Base-by-base conservation (phyloP, 106 monocot genomes). In the Dendrobium huoshanense region DNA sequence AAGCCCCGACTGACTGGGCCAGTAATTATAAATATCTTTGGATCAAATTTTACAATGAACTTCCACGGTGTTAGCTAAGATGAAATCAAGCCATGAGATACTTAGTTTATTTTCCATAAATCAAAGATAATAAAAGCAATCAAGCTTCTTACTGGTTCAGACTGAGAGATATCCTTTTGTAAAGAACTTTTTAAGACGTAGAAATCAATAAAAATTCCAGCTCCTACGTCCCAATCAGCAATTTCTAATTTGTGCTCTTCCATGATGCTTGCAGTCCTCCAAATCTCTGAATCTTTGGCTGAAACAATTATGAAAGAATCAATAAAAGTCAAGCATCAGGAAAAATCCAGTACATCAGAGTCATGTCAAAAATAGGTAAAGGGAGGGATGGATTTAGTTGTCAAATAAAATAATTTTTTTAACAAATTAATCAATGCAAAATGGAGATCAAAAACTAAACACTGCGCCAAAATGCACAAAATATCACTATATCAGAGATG, bases 221-320 rank as follows among this genome's bases (percentile, higher is more conserved):
- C 94, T 79, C 96, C 94, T 25, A 97, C 64, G 73, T 97, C 94
- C 94, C 94, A 94, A 76, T 97, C 88, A 40, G 92, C 89, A 80
- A 97, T 97, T 94, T 97, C 89, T 56, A 88, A 83, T 70, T 89
- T 92, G 84, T 92, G 83, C 18, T 82, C 83, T 83, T 92, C 96
- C 92, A 97, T 94, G 64, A 82, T 78, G 75, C 87, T 86, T 79
- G 89, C 82, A n/a, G 92, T 85, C 61, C 90, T 89, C 92, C 87
- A 94, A 41, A 97, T 89, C 80, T 97, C 96, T 67, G 90, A 82
- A 88, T 92, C 85, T 77, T 91, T 85, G 48, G 88, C 96, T 97
- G 89, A 79, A 86, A 44, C 41, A 73, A 37, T 61, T 41, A 74
- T 41, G 20, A 37, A 15, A 43, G 18, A 25, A 51, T 13, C 29